Base-by-base conservation (phyloP, 768 basidiomycete species). In the Lyophyllum atratum region DNA sequence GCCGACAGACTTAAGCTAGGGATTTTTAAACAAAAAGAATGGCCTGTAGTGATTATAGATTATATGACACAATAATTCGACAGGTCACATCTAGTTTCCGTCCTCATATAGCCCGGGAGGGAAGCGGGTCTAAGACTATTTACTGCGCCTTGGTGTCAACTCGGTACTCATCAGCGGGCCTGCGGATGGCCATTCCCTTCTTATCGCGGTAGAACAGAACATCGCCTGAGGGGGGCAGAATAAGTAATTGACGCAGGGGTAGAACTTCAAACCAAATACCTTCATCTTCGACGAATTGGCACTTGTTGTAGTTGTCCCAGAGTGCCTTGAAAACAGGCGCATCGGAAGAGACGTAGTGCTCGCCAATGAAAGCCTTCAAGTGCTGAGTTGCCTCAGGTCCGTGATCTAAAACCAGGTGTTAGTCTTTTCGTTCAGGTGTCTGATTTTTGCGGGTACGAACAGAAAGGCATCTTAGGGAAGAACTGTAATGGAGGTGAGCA, bases 391-490 rank as follows among this genome's bases (percentile, higher is more conserved):
- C 79, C 52, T 79, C 78, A 24, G 75, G 74, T 39, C 80, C 79
- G 65, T 84, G 77, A 64, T 84, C 80, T 81, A 6, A 11, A 31
- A 31, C 29, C 6, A 11, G 11, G 29, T 6, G 29, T 31, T 31
- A n/a, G n/a, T n/a, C n/a, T n/a, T n/a, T n/a, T n/a, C n/a, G n/a
- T n/a, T n/a, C n/a, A n/a, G n/a, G n/a, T n/a, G n/a, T n/a, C n/a
- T n/a, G n/a, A 31, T 11, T 31, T 6, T 5, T 5, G 34, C 7
- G 4, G 34, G 34, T 10, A 62, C 76, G 65, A 61, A 81, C 79
- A 85, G 70, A 84, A 85, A 34, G 83, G 84, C 72, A 82, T 80
- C 60, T 80, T 80, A 3, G 82, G 80, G 74, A 86, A 85, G 74
- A 85, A 84, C 76, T 85, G 71, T 11, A 2, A 31, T 22, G 17